These are phyloP conservation scores for Fusarium tanahbumbuense DNA, from an alignment of 2,329 filamentous ascomycete species.

Conservation along the genomic window DNA sequence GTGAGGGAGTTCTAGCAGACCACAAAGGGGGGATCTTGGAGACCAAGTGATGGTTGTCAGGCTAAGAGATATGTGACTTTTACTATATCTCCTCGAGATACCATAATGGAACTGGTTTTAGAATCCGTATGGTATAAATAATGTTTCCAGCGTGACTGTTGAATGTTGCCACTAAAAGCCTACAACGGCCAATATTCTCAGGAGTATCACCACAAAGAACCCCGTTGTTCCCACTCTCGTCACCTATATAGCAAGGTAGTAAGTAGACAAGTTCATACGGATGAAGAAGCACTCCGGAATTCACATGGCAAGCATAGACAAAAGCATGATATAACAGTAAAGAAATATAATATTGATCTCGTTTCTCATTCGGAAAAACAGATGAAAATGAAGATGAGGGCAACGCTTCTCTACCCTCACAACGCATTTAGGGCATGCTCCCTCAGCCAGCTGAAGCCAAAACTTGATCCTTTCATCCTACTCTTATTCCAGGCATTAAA, in stretches of 20 bases:
- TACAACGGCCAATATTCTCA: not conserved
- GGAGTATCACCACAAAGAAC: not conserved
- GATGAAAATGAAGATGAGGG: slow-evolving; percentile 27
- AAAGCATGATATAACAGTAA: slow-evolving; percentile 23
- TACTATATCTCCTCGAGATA: not conserved
- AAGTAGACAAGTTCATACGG: not conserved
- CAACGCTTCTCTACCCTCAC: slow-evolving; percentile 14
- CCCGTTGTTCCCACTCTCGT: no score
- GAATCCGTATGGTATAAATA: not conserved
- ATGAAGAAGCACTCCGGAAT: not conserved
- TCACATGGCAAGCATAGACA: not conserved
- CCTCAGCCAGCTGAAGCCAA: slow-evolving; percentile 7
- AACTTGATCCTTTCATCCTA: not conserved
- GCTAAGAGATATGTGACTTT: not conserved
- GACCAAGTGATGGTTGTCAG: not conserved
- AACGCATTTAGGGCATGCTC: slow-evolving; percentile 18
- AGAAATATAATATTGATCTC: slow-evolving; percentile 43
- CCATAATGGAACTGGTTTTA: not conserved
- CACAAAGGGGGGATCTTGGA: not conserved
- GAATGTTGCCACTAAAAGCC: not conserved
- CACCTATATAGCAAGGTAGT: not conserved
- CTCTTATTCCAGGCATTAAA: slow-evolving; percentile 30
- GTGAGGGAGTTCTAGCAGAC: not conserved
- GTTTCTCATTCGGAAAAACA: slow-evolving; percentile 40
- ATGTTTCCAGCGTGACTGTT: not conserved